Evolutionary conservation across 2,329 filamentous ascomycete genomes (phyloP), one percentile per base, ranked within the genome.

Genomic region (Hortaea werneckii): DNA sequence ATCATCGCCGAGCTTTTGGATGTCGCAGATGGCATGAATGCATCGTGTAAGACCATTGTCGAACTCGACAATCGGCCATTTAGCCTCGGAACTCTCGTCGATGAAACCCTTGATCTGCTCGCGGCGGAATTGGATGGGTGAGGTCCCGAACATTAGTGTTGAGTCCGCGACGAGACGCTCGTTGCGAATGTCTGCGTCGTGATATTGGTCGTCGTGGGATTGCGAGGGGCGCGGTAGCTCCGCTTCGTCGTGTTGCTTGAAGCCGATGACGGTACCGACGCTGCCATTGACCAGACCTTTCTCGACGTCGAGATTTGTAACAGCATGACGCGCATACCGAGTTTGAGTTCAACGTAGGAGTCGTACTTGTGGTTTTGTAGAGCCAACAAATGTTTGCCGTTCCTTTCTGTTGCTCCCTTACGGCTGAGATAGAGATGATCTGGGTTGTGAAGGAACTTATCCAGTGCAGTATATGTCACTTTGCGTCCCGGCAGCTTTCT

Each of bases 51-150:
- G 56, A 0, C 71, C 70, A 44, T 76, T 75, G 28, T 67, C 60
- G 49, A 81, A 81, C 0, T 52, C 50, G 2, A 81, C 75, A 1
- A 75, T 56, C 0, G 74, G 74, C 71, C 73, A 76, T 8, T 46
- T 26, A 9, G 44, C 30, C 6, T 54, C 50, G 4, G 55, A 42
- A 30, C 59, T 58, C 26, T 56, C 49, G 1, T 50, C 50, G n/a
- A 68, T 66, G 56, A 71, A 76, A 0, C 47, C 29, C 29, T 58
- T 58, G 47, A 75, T 62, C 39, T 69, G 59, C 1, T 44, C 40
- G 42, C 70, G 63, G 41, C 63, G 61, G 35, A 67, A 52, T 0
- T n/a, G 30, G 1, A 64, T 67, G 44, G 70, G 58, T 0, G 68
- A 65, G 28, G 71, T 69, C 28, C 13, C 40, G 40, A 41, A 11